Evolutionary conservation across 1,139 yeast genomes (phyloP).

Genomic region (Blastobotrys niveus): DNA sequence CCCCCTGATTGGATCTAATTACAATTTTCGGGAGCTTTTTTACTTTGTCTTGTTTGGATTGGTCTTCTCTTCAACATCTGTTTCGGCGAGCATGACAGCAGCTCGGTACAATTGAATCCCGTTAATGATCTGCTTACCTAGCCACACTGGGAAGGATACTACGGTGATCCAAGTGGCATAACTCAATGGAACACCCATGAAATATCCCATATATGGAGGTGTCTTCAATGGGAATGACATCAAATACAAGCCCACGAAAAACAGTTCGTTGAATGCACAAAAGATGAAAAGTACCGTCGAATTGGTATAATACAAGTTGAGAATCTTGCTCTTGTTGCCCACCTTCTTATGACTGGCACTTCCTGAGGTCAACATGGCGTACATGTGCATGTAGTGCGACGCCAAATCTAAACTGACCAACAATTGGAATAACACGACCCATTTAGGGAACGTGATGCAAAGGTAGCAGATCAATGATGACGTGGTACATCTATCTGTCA

Average conservation of each 20-base stretch:
- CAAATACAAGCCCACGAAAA: conserved; percentile 84
- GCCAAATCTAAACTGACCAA: conserved; percentile 85
- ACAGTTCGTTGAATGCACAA: conserved; percentile 88
- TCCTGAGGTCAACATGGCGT: conserved; percentile 81
- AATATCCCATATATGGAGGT: conserved; percentile 39
- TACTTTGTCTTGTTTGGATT: no score
- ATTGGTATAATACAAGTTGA: conserved; percentile 82
- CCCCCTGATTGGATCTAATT: no score
- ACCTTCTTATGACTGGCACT: conserved; percentile 80
- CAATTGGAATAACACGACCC: conserved; percentile 70
- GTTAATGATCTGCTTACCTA: conserved; percentile 86
- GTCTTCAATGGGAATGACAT: conserved; percentile 53
- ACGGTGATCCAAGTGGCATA: conserved; percentile 62
- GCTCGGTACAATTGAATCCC: conserved; percentile 86
- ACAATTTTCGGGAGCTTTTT: no score
- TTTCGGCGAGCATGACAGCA: conserved; percentile 68
- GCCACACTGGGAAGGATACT: conserved; percentile 77
- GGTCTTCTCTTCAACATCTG: conserved; percentile 63
- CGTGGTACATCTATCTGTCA: conserved; percentile 96
- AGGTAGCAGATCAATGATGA: conserved; percentile 82
- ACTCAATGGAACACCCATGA: conserved; percentile 45
- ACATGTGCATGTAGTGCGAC: conserved; percentile 98
- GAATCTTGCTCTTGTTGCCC: conserved; percentile 63
- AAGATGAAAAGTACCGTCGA: conserved; percentile 76
- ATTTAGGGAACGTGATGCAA: conserved; percentile 69